A percentile compares a stretch with the other conserved stretches of the same genome.
Evolutionary conservation across 2,329 filamentous ascomycete genomes (phyloP).

Genomic region (Onygena corvina): DNA sequence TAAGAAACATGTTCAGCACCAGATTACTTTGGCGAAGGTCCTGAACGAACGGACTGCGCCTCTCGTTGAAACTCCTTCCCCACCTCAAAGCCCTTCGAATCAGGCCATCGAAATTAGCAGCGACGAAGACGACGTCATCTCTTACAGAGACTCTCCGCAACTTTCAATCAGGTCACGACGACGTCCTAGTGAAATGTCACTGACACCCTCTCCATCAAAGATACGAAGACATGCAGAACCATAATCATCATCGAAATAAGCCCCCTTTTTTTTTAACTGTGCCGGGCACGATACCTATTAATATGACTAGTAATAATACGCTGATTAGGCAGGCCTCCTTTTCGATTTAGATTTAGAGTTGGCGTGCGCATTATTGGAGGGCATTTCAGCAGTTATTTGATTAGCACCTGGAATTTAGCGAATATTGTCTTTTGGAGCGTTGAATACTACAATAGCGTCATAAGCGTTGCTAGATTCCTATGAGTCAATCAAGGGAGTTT

Average conservation of each 20-base stretch:
- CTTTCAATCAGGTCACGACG: background rate
- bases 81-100: background rate
- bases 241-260: no score
- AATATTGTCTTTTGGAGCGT: no score
- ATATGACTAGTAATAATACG: background rate
- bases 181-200: background rate
- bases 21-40: background rate
- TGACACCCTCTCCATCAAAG: background rate
- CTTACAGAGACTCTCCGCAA: background rate
- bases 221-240: no score
- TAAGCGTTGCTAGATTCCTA: no score
- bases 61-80: background rate
- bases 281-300: background rate
- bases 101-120: background rate
- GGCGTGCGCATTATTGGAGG: background rate
- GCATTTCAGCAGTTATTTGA: background rate
- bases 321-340: no score
- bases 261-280: no score
- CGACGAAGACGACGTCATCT: background rate
- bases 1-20: slow-evolving; percentile 9
- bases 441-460: no score
- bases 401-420: no score
- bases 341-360: background rate
- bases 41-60: background rate
- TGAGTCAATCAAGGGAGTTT: no score